Conservation (phyloP, 768 basidiomycete genomes). For the Lactarius evosmus region DNA sequence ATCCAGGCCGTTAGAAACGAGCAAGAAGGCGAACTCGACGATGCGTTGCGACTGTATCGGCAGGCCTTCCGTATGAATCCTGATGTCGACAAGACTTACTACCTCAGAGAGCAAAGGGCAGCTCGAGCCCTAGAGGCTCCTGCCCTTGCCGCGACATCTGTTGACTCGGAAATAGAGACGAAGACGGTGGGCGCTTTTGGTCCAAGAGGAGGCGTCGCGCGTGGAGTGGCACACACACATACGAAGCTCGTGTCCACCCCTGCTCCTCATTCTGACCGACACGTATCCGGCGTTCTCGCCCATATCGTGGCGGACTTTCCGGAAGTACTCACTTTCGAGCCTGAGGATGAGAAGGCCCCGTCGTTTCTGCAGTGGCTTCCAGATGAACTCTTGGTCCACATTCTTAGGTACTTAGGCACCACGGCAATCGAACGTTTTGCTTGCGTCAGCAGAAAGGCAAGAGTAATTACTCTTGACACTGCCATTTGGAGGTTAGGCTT, state of each 20-base stretch:
- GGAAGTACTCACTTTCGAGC: slow-evolving; percentile 52
- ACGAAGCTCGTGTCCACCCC: slow-evolving; percentile 15
- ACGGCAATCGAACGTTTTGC: slow-evolving; percentile 77
- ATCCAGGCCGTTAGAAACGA: slow-evolving; percentile 68
- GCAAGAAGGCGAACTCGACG: slow-evolving; percentile 68
- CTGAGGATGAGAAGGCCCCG: slow-evolving; percentile 62
- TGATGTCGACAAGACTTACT: slow-evolving; percentile 71
- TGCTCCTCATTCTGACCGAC: slow-evolving; percentile 22
- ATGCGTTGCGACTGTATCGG: slow-evolving; percentile 73
- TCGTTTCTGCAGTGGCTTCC: slow-evolving; percentile 61
- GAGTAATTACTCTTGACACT: slow-evolving; percentile 65
- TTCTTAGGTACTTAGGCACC: slow-evolving; percentile 65
- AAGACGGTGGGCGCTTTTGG: background rate
- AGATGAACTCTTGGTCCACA: slow-evolving; percentile 67
- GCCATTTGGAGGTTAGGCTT: slow-evolving; percentile 68
- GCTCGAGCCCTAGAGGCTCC: slow-evolving; percentile 1
- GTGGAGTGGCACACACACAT: background rate
- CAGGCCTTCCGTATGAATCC: slow-evolving; percentile 76
- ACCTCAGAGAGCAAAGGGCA: slow-evolving; percentile 47
- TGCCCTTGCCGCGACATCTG: background rate
- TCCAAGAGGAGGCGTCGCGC: slow-evolving; percentile 11
- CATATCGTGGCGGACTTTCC: slow-evolving; percentile 51
- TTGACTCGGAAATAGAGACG: background rate
- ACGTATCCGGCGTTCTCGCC: slow-evolving; percentile 44
- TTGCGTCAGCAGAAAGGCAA: slow-evolving; percentile 65